A percentile compares a stretch with the other conserved stretches of the same genome.
phyloP scores from a whole-genome alignment of 768 basidiomycete genomes.

The Terana coerulea region DNA sequence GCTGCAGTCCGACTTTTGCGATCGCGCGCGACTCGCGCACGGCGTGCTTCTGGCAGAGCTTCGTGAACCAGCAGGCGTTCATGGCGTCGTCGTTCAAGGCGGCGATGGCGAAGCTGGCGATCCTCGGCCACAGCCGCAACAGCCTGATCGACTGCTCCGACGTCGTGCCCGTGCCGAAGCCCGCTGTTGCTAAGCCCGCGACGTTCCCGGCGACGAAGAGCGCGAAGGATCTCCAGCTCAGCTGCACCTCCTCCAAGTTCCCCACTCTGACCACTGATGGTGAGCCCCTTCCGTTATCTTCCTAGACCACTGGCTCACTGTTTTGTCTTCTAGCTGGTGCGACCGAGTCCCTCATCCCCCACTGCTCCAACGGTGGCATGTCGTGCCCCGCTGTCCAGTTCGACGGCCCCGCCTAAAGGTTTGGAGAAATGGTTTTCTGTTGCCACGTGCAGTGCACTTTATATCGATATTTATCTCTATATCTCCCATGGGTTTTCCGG shows the following conservation, averaged over 20 bases:
- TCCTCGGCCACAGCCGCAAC: conserved; percentile 15
- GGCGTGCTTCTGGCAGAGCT: conserved; percentile 33
- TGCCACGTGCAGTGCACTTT: too few relatives aligned
- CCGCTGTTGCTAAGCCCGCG: conserved; percentile 6
- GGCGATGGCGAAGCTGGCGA: conserved; percentile 24
- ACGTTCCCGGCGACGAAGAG: not conserved
- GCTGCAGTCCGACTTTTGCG: conserved; percentile 29
- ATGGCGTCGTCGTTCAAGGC: conserved; percentile 17
- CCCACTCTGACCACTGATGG: not conserved
- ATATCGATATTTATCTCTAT: too few relatives aligned
- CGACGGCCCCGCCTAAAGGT: conserved; percentile 8
- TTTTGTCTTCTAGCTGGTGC: conserved; percentile 3
- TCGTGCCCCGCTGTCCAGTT: conserved; percentile 9
- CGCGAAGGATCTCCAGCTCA: not conserved
- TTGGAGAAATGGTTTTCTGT: too few relatives aligned
- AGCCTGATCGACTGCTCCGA: conserved; percentile 15
- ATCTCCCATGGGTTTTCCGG: too few relatives aligned
- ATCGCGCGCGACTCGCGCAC: conserved; percentile 32
- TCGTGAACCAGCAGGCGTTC: conserved; percentile 21
- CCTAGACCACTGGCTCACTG: not conserved
- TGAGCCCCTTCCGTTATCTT: not conserved
- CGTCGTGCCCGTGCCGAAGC: conserved; percentile 14
- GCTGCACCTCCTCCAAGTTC: not conserved
- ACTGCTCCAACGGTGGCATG: conserved; percentile 13
- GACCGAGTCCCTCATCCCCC: conserved; percentile 7